These are phyloP conservation scores for Pleurotus tuber-regium DNA, from an alignment of 768 basidiomycete species.

Conservation along the genomic window DNA sequence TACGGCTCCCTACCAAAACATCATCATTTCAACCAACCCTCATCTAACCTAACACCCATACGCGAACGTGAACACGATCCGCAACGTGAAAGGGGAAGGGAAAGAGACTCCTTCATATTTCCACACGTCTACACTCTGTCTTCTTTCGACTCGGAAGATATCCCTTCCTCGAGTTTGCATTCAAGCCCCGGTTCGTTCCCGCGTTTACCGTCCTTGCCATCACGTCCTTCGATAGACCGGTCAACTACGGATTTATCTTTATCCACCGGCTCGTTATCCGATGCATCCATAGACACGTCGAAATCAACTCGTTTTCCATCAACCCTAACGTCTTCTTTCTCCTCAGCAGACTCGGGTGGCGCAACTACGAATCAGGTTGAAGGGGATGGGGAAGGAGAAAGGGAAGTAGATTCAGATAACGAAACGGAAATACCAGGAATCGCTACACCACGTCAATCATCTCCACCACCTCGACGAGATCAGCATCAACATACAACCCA, in stretches of 20 bases:
- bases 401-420: not conserved
- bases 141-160: too few species aligned
- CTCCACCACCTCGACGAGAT: too few species aligned
- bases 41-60: too few species aligned
- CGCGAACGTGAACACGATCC: not conserved
- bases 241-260: not conserved
- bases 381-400: not conserved
- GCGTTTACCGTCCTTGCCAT: too few species aligned
- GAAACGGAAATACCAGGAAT: not conserved
- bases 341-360: too few species aligned
- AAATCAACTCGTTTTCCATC: not conserved
- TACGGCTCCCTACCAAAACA: constrained; percentile 14
- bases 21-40: not conserved
- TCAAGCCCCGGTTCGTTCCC: too few species aligned
- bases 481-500: too few species aligned
- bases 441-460: too few species aligned
- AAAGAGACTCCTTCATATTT: constrained; percentile 11
- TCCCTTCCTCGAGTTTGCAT: too few species aligned
- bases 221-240: not conserved
- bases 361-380: not conserved
- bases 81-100: not conserved
- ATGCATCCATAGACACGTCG: not conserved
- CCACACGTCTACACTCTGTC: too few species aligned
- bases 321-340: too few species aligned
- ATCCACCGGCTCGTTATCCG: not conserved